These are phyloP conservation scores for Ceratopteris richardii DNA, from an alignment of 75 land plant species.

Conservation along the genomic window DNA sequence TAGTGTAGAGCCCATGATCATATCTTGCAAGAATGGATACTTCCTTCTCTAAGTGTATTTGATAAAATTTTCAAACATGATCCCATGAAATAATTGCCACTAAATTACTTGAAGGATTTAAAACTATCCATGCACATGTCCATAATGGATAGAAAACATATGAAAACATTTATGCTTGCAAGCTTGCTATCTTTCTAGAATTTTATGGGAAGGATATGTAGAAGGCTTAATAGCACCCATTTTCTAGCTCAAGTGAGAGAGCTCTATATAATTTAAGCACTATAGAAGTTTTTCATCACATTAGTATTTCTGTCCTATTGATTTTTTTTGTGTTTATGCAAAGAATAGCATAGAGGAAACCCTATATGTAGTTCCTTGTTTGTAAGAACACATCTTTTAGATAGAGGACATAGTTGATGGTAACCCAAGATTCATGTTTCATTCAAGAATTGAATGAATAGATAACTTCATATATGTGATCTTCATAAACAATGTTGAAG, in stretches of 20 bases:
- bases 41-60: conserved; percentile 27
- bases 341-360: no score
- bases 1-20: conserved; percentile 26
- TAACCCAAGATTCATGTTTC: no score
- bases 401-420: no score
- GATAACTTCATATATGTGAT: no score
- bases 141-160: conserved; percentile 27
- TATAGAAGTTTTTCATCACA: neutral
- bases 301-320: no score
- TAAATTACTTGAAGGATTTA: conserved; percentile 29
- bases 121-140: conserved; percentile 41
- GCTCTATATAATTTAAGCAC: conserved; percentile 5
- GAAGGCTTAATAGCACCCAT: conserved; percentile 7
- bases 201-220: conserved; percentile 20
- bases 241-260: conserved; percentile 1
- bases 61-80: conserved; percentile 30
- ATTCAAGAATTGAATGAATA: no score
- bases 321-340: no score
- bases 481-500: no score
- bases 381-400: no score
- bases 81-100: conserved; percentile 41
- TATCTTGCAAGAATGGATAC: conserved; percentile 32
- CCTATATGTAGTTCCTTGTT: no score
- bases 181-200: conserved; percentile 24
- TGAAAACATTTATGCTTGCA: conserved; percentile 25